Evolutionary conservation across 352 stramenopile genomes (phyloP), one percentile per base, ranked within the genome.

Genomic region (Phytophthora fragariae): DNA sequence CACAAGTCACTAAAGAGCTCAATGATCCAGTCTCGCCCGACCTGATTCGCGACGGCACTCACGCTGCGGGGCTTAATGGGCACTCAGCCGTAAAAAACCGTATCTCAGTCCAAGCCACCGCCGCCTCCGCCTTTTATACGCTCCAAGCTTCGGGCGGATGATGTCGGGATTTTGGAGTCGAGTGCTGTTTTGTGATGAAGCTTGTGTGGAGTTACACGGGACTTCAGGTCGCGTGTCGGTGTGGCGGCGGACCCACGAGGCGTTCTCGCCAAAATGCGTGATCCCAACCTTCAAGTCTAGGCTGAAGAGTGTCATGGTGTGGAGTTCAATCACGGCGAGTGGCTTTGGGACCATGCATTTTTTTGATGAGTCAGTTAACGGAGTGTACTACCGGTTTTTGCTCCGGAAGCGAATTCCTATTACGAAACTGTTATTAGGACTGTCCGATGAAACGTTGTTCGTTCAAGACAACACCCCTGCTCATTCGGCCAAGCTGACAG

Each of bases 81-180:
- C 17, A 17, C 6, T 52, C 44, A 21, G 44, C 44, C 44, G 17
- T 17, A 70, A 70, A 14, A 70, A 64, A 2, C 63, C 55, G 15
- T 70, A 47, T 47, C 46, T 70, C 1, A 59, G 31, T n/a, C 24
- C 24, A 5, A 41, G 29, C 1, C 55, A 63, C 10, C 54, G 39
- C 19, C 41, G 54, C 0, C 5, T 21, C 2, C 15, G 54, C 7
- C 33, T 70, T 17, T 46, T 14, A 10, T 64, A 70, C 14, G 54
- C 54, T 1, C 60, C 54, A 5, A 44, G 5, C 10, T 70, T 54
- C 19, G 12, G 19, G 0, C 24, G 17, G 0, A 39, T 47, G 41
- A 54, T 15, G 7, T 0, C 54, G 10, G n/a, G 11, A 4, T 62
- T 21, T 6, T 63, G 54, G 53, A 58, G 17, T 0, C 14, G 46